Percentiles rank a stretch among this genome's conserved stretches.
These are phyloP conservation scores for Pythium catenulatum DNA, from an alignment of 352 stramenopile genomes.

Conservation along the genomic window DNA sequence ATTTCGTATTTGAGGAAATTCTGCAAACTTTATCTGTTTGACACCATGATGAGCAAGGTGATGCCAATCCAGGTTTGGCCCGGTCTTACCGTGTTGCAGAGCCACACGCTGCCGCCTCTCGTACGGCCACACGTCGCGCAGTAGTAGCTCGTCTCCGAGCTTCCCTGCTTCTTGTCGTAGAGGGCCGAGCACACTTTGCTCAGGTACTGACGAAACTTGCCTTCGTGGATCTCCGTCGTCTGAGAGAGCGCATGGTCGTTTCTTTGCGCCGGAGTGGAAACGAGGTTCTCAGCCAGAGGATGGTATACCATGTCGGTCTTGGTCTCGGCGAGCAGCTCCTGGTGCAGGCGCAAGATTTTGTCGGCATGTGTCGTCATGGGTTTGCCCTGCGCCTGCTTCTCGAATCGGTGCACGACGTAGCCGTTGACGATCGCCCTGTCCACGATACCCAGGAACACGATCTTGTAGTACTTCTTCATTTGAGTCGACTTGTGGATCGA, in stretches of 20 bases:
- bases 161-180: conserved; percentile 29
- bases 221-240: conserved; percentile 31
- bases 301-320: not conserved
- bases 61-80: not conserved
- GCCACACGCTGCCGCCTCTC: conserved; percentile 29
- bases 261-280: not conserved
- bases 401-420: conserved; percentile 44
- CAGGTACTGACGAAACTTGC: conserved; percentile 31
- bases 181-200: conserved; percentile 18
- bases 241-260: conserved; percentile 7
- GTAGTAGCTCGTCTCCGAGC: conserved; percentile 48
- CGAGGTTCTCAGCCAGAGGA: conserved; percentile 22
- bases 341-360: conserved; percentile 26
- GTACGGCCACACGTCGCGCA: conserved; percentile 12
- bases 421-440: conserved; percentile 59
- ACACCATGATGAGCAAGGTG: not conserved
- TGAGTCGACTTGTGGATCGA: conserved; percentile 28
- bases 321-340: conserved; percentile 25
- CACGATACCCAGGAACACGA: conserved; percentile 51
- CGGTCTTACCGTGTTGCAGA: conserved; percentile 17
- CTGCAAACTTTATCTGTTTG: conserved; percentile 27
- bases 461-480: conserved; percentile 57
- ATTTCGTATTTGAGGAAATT: conserved; percentile 33
- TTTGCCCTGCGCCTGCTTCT: conserved; percentile 16
- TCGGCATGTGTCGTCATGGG: conserved; percentile 16